Evolutionary conservation across 352 stramenopile species (phyloP).

Genomic region (Phytopythium ostracodes): DNA sequence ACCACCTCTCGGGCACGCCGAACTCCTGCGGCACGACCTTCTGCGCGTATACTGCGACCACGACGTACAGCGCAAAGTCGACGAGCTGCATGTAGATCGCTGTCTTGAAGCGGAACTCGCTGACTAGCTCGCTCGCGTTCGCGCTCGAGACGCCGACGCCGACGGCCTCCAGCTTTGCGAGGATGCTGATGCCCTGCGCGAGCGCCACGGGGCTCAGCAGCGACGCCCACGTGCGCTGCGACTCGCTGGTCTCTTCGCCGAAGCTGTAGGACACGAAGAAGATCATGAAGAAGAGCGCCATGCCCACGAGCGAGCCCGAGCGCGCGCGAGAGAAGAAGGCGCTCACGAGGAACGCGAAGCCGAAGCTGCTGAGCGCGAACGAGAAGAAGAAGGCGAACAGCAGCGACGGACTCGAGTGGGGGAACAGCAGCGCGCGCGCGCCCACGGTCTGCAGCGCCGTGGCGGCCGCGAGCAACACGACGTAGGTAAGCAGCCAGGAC

Average conservation of each 20-base stretch:
- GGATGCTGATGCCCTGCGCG: conserved; percentile 56
- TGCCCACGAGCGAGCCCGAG: conserved; percentile 60
- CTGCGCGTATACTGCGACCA: conserved; percentile 89
- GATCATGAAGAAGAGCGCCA: conserved; percentile 75
- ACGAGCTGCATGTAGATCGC: conserved; percentile 86
- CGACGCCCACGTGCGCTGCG: conserved; percentile 22
- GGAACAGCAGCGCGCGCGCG: conserved; percentile 35
- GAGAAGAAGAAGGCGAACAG: conserved; percentile 73
- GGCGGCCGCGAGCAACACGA: conserved; percentile 44
- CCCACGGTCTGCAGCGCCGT: conserved; percentile 44
- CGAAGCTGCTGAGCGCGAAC: conserved; percentile 74
- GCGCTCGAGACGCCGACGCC: conserved; percentile 30
- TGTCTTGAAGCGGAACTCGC: conserved; percentile 51
- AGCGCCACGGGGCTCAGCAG: conserved; percentile 75
- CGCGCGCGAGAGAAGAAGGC: conserved; percentile 55
- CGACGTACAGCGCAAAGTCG: conserved; percentile 84
- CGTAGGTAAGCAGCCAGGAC: conserved; percentile 80
- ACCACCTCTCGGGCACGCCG: conserved; percentile 84
- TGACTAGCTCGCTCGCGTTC: conserved; percentile 34
- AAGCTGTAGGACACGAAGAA: conserved; percentile 81
- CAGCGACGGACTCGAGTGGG: conserved; percentile 29
- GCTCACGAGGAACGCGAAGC: conserved; percentile 73
- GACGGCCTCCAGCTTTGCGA: conserved; percentile 57
- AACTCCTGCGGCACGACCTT: conserved; percentile 92
- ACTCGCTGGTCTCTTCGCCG: conserved; percentile 37